Evolutionary conservation across 129 eudicot species (phyloP).

Genomic region (Ambrosia trifida): DNA sequence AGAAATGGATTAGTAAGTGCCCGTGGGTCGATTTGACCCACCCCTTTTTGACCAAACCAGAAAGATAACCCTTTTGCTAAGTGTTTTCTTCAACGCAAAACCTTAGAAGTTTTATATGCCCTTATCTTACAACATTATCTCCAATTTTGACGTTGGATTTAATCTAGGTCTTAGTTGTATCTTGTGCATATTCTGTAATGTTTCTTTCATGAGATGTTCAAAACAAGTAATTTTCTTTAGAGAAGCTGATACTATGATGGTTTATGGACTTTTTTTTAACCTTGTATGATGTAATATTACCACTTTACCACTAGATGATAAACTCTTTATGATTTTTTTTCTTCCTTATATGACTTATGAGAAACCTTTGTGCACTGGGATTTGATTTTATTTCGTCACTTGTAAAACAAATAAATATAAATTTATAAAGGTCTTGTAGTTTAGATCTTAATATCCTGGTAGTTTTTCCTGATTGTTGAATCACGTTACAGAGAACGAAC

Average conservation of each 20-base stretch:
- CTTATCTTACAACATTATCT: constrained; percentile 1
- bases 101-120: not conserved
- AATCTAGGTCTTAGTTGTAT: constrained; percentile 10
- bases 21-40: not conserved
- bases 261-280: constrained; percentile 8
- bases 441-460: constrained; percentile 21
- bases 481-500: constrained; percentile 53
- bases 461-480: constrained; percentile 27
- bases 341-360: constrained; percentile 4
- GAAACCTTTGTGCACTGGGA: not conserved
- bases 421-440: constrained; percentile 5
- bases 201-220: constrained; percentile 11
- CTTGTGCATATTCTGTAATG: constrained; percentile 3
- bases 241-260: constrained; percentile 18
- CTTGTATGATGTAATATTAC: constrained; percentile 22
- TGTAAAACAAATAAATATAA: not conserved
- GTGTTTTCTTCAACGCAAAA: not conserved
- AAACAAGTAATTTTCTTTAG: constrained; percentile 7
- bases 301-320: constrained; percentile 4
- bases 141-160: not conserved
- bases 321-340: not conserved
- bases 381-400: constrained; percentile 10
- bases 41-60: not conserved
- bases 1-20: not conserved
- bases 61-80: not conserved